These are phyloP conservation scores for Diatrype stigma DNA, from an alignment of 2,329 filamentous ascomycete species.

Conservation along the genomic window DNA sequence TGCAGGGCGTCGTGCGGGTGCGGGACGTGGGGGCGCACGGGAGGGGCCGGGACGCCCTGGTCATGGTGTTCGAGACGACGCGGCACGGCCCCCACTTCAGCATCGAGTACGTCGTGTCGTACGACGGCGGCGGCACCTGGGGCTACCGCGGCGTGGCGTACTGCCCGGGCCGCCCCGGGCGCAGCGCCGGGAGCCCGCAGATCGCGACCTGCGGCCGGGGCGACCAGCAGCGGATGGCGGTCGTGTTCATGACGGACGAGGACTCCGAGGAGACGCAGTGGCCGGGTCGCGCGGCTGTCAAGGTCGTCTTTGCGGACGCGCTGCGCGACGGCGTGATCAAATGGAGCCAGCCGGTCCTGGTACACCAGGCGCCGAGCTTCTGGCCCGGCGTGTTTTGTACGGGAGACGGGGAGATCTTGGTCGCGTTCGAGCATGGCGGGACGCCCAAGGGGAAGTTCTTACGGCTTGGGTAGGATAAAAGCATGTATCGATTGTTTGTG, in stretches of 20 bases:
- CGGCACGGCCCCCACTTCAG: slow-evolving; percentile 34
- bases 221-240: slow-evolving; percentile 34
- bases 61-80: slow-evolving; percentile 45
- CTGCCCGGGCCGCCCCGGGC: slow-evolving; percentile 28
- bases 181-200: slow-evolving; percentile 43
- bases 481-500: neutral
- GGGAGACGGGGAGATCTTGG: slow-evolving; percentile 25
- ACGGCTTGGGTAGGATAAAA: neutral
- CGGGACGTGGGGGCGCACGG: slow-evolving; percentile 24
- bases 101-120: slow-evolving; percentile 41
- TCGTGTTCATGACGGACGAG: slow-evolving; percentile 45
- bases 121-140: slow-evolving; percentile 39
- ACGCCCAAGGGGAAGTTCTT: slow-evolving; percentile 24
- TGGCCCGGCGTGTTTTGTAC: slow-evolving; percentile 35
- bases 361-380: slow-evolving; percentile 28
- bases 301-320: slow-evolving; percentile 33
- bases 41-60: slow-evolving; percentile 30
- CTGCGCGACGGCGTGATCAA: slow-evolving; percentile 28
- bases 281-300: slow-evolving; percentile 37
- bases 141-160: slow-evolving; percentile 37
- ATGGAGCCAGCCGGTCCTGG: slow-evolving; percentile 28
- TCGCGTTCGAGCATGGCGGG: slow-evolving; percentile 25
- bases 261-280: slow-evolving; percentile 31
- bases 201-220: slow-evolving; percentile 37
- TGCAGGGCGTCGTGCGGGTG: slow-evolving; percentile 37